These are phyloP conservation scores for Diospyros lotus DNA, from an alignment of 148 eudicot genomes.

Conservation along the genomic window DNA sequence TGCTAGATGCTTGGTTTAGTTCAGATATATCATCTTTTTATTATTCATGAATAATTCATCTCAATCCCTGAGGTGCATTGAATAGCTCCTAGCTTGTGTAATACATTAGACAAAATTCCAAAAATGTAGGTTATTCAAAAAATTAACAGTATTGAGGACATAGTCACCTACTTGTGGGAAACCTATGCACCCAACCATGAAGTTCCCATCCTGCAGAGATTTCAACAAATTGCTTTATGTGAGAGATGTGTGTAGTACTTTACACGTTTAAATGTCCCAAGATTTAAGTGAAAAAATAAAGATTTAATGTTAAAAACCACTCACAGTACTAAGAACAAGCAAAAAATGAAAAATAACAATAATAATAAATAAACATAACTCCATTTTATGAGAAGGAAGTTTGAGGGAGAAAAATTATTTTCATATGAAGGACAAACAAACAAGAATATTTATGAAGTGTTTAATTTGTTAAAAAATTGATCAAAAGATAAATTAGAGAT, in stretches of 20 bases:
- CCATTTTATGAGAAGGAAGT: no score
- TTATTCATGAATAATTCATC: background rate
- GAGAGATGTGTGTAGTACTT: background rate
- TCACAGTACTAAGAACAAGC: no score
- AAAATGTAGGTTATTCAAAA: background rate
- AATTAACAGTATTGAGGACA: background rate
- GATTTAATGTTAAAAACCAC: no score
- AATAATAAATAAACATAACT: no score
- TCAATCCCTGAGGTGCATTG: background rate
- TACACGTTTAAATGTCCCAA: conserved; percentile 5
- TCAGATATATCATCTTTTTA: background rate
- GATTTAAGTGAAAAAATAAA: no score
- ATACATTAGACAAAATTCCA: background rate
- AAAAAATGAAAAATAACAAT: no score
- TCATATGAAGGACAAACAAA: no score
- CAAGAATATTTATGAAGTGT: no score
- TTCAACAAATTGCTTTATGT: background rate
- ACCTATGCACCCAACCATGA: conserved; percentile 96
- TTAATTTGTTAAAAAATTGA: no score
- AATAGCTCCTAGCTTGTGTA: background rate
- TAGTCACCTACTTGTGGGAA: conserved; percentile 69
- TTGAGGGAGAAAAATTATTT: no score
- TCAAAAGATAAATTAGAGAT: no score
- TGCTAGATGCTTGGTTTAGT: no score
- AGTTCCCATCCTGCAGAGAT: conserved; percentile 80